Evolutionary conservation across 2,329 filamentous ascomycete genomes (phyloP), one percentile per base, ranked within the genome.

Genomic region (Didymosphaeria variabile): DNA sequence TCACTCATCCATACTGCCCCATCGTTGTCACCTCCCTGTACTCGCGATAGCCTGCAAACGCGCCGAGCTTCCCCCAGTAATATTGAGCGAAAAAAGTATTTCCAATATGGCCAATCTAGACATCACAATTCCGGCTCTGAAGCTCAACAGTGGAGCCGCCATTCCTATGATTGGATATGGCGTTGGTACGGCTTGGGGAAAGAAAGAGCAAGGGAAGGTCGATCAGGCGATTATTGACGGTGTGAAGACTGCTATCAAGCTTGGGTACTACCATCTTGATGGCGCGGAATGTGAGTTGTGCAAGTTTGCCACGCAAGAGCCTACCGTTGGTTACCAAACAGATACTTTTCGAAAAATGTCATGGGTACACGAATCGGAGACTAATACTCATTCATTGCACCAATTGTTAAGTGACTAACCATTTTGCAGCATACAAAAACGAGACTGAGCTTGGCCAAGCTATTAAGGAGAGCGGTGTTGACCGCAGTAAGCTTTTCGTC

Each of bases 151-250:
- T 80, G 91, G 90, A 63, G 86, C 87, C 62, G 85, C 87, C 60
- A 91, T 94, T 56, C 91, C 91, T 12, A 84, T 91, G 82, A 80
- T 93, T 19, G 88, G 84, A 44, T 93, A 91, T 69, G 91, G 91
- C 26, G 86, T 91, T 4, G 91, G 91, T 45, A 92, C 90, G 0
- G 89, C 90, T 26, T 88, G 82, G 78, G 91, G 86, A 73, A 86
- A 86, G 67, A 78, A 79, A 2, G 78, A 82, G 9, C 81, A 84
- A 61, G 73, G 76, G 51, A 79, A 83, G 50, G 79, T 89, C 45
- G 88, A 92, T 66, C 79, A 87, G 58, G 81, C 83, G 5, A 79
- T 84, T 53, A 81, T 89, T 15, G 85, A 88, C 55, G 77, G 80
- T 0, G 80, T 85, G 47, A 85, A 90, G 59, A 84, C 80, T 65